Percentiles rank a stretch among this genome's conserved stretches.
Evolutionary conservation across 176 grass and related monocot species (phyloP).

Genomic region (Tillandsia leiboldiana): DNA sequence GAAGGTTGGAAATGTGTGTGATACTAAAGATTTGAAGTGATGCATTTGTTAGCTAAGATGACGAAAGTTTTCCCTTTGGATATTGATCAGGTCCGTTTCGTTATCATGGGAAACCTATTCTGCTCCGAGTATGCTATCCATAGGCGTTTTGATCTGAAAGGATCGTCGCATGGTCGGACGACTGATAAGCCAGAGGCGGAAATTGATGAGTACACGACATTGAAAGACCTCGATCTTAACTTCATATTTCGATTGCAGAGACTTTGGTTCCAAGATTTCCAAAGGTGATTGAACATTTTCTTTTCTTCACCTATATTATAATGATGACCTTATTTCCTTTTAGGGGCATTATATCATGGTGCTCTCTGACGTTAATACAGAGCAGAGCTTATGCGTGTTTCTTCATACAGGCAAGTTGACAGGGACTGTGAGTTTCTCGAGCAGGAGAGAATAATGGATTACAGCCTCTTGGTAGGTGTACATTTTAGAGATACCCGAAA

Average conservation of each 20-base stretch:
- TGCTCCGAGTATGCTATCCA: slow-evolving; percentile 74
- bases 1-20: slow-evolving; percentile 57
- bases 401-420: slow-evolving; percentile 79
- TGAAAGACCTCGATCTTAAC: slow-evolving; percentile 98
- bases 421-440: slow-evolving; percentile 95
- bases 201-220: slow-evolving; percentile 87
- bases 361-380: slow-evolving; percentile 10
- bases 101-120: slow-evolving; percentile 98
- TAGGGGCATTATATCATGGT: not conserved
- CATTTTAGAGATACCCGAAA: slow-evolving; percentile 47
- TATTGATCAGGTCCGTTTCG: slow-evolving; percentile 79
- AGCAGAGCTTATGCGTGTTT: slow-evolving; percentile 8
- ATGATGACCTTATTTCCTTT: not conserved
- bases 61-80: not conserved
- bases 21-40: slow-evolving; percentile 20
- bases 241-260: slow-evolving; percentile 89
- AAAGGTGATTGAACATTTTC: slow-evolving; percentile 44
- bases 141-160: slow-evolving; percentile 97
- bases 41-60: not conserved
- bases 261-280: slow-evolving; percentile 88
- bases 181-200: slow-evolving; percentile 84
- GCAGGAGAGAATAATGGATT: slow-evolving; percentile 99
- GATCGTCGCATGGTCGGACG: slow-evolving; percentile 86
- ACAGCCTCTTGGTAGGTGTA: slow-evolving; percentile 86
- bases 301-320: slow-evolving; percentile 3